Conservation (phyloP, 1,284 basidiomycete genomes). For the Melanopsichium pennsylvanicum region DNA sequence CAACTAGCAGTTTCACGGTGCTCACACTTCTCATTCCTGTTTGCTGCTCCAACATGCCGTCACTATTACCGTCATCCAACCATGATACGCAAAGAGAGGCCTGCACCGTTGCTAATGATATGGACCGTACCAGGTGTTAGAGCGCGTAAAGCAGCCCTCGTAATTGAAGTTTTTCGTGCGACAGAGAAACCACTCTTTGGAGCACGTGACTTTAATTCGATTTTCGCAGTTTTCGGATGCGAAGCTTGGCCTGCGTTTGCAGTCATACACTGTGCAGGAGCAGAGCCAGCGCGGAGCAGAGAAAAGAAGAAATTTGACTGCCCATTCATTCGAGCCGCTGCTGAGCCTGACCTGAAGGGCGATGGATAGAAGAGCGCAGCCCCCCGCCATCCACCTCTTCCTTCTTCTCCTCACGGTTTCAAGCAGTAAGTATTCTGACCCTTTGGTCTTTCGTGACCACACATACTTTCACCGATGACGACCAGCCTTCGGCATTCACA, state of each 20-base stretch:
- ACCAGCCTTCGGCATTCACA: no score
- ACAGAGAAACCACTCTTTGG: background rate
- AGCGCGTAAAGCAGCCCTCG: no score
- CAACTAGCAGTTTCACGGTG: no score
- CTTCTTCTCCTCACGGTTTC: constrained; percentile 39
- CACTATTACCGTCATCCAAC: no score
- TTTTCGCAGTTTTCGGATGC: constrained; percentile 8
- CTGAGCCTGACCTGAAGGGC: background rate
- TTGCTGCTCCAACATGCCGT: no score
- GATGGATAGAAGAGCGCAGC: constrained; percentile 2
- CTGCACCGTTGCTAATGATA: no score
- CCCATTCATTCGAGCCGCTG: background rate
- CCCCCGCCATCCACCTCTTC: constrained; percentile 18
- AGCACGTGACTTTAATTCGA: constrained; percentile 33
- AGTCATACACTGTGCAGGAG: background rate
- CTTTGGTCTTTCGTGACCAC: constrained; percentile 2
- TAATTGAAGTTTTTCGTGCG: constrained; percentile 20
- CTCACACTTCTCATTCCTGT: no score
- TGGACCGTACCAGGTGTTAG: no score
- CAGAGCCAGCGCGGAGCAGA: constrained; percentile 9
- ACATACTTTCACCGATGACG: no score
- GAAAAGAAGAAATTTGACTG: constrained; percentile 29
- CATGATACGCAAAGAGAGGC: no score
- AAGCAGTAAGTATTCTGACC: constrained; percentile 44
- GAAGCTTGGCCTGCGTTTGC: background rate